Evolutionary conservation across 1,284 basidiomycete species (phyloP).

Genomic region (Baeospora myosura): DNA sequence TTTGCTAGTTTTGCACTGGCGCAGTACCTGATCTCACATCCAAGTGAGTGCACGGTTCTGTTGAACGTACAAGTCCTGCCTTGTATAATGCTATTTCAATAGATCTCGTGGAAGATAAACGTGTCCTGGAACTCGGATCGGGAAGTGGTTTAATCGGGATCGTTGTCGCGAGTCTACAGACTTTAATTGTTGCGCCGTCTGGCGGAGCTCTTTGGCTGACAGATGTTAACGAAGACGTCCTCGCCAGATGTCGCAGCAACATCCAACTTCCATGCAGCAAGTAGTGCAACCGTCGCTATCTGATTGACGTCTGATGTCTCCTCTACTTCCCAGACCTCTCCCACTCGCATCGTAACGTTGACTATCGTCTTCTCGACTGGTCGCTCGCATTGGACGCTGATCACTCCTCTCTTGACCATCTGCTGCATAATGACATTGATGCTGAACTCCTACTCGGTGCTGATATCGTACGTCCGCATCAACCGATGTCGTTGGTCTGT

Average conservation of each 20-base stretch:
- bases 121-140: constrained; percentile 64
- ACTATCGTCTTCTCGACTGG: constrained; percentile 55
- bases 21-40: constrained; percentile 49
- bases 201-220: constrained; percentile 45
- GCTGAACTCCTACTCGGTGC: constrained; percentile 61
- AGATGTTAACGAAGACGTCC: constrained; percentile 58
- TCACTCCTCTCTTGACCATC: constrained; percentile 16
- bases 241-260: constrained; percentile 55
- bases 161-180: constrained; percentile 49
- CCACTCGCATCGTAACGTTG: constrained; percentile 36
- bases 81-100: constrained; percentile 5
- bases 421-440: constrained; percentile 34
- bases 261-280: constrained; percentile 56
- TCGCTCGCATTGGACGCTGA: constrained; percentile 38
- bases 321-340: constrained; percentile 38
- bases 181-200: constrained; percentile 10
- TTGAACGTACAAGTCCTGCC: background rate
- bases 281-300: constrained; percentile 17
- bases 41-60: constrained; percentile 29
- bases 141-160: constrained; percentile 70
- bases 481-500: background rate
- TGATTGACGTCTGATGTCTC: constrained; percentile 2
- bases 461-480: constrained; percentile 45
- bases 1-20: constrained; percentile 61
- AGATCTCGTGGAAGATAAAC: constrained; percentile 43